phyloP scores from a whole-genome alignment of 108 stramenopile species.

The Nitzschia sp. region DNA sequence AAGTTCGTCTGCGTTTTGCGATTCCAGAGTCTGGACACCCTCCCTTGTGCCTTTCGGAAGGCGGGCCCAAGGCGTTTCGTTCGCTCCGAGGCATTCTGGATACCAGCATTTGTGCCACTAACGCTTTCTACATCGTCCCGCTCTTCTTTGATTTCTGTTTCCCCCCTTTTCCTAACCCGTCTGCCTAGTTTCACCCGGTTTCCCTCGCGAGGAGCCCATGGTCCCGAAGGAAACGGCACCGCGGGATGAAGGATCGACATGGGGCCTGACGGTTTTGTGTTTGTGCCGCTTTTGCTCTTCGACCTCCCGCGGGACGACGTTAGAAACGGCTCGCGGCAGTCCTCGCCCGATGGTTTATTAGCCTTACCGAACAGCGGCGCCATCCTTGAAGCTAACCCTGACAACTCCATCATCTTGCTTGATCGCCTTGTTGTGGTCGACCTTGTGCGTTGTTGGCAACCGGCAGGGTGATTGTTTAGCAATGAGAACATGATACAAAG shows the following conservation, averaged over 20 bases:
- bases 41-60: neutral
- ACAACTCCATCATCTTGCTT: too few relatives aligned
- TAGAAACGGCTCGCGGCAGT: too few relatives aligned
- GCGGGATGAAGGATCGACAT: neutral
- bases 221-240: too few relatives aligned
- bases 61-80: neutral
- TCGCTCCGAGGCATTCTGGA: neutral
- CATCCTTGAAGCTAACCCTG: too few relatives aligned
- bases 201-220: neutral
- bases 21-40: neutral
- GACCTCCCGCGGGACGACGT: too few relatives aligned
- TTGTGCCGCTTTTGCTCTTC: neutral
- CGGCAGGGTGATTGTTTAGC: too few relatives aligned
- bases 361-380: too few relatives aligned
- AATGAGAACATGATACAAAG: too few relatives aligned
- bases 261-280: neutral
- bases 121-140: neutral
- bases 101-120: neutral
- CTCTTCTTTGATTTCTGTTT: neutral
- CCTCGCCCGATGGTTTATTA: too few relatives aligned
- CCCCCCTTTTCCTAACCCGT: neutral
- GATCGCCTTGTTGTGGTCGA: too few relatives aligned
- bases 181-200: neutral
- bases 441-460: too few relatives aligned
- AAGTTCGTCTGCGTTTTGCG: neutral